Percentiles rank a stretch among this genome's conserved stretches.
These are phyloP conservation scores for Lumnitzera racemosa DNA, from an alignment of 345 rosid genomes.

Conservation along the genomic window DNA sequence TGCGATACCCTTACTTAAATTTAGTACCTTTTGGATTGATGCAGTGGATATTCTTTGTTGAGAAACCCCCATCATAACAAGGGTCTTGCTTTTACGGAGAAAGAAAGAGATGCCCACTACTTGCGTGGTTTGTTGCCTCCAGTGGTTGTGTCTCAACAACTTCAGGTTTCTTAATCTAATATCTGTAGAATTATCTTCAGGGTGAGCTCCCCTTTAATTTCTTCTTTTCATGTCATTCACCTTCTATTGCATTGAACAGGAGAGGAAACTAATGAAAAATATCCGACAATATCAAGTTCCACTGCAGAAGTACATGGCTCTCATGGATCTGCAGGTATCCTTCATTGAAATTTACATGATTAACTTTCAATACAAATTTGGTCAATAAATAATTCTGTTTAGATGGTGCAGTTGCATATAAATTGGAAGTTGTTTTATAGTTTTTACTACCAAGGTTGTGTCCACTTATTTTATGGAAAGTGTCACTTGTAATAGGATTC, in stretches of 20 bases:
- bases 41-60: constrained; percentile 73
- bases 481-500: too few species aligned
- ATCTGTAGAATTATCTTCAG: neutral
- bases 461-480: neutral
- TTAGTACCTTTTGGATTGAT: constrained; percentile 2
- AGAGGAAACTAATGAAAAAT: constrained; percentile 60
- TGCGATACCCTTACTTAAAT: neutral
- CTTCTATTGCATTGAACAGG: constrained; percentile 23
- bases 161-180: constrained; percentile 39
- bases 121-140: constrained; percentile 90
- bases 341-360: neutral
- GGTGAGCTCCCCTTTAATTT: neutral
- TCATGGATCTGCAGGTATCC: constrained; percentile 85
- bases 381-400: too few species aligned
- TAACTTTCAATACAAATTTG: too few species aligned
- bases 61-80: constrained; percentile 90
- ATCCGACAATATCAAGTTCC: constrained; percentile 67
- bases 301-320: constrained; percentile 70
- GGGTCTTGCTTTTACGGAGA: constrained; percentile 82
- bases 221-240: neutral
- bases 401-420: too few species aligned
- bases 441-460: neutral
- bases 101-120: constrained; percentile 84
- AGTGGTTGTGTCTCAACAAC: constrained; percentile 48
- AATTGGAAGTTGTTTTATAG: too few species aligned